phyloP scores from a whole-genome alignment of 169 alveolate genomes.

The Plasmodium adleri region DNA sequence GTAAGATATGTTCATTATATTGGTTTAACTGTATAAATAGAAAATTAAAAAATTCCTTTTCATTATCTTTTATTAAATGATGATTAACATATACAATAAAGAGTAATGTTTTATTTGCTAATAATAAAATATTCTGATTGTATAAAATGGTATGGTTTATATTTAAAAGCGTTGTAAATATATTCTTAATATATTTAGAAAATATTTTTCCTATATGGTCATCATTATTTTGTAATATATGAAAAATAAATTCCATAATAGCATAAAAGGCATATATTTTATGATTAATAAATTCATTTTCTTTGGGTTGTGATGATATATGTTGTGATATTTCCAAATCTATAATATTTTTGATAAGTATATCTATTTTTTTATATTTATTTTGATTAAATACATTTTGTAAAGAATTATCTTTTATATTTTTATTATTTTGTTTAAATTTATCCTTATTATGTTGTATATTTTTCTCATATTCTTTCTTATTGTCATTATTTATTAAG shows the following conservation, averaged over 20 bases:
- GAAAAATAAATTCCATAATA: slow-evolving; percentile 14
- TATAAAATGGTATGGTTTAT: neutral
- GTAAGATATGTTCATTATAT: neutral
- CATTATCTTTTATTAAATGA: slow-evolving; percentile 43
- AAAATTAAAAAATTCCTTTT: slow-evolving; percentile 53
- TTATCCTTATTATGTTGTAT: neutral
- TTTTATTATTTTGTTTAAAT: neutral
- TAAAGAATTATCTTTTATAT: neutral
- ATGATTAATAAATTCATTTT: slow-evolving; percentile 1
- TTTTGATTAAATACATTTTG: neutral
- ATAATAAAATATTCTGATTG: slow-evolving; percentile 3
- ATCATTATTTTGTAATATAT: slow-evolving; percentile 3
- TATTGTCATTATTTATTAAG: neutral
- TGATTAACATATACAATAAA: slow-evolving; percentile 16
- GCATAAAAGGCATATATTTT: slow-evolving; percentile 12
- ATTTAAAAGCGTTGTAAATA: slow-evolving; percentile 1
- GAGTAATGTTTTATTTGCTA: slow-evolving; percentile 19
- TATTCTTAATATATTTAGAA: slow-evolving; percentile 30
- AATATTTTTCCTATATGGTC: slow-evolving; percentile 4
- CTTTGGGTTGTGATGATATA: neutral
- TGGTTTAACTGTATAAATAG: slow-evolving; percentile 52
- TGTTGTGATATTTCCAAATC: slow-evolving; percentile 13
- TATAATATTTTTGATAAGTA: slow-evolving; percentile 29
- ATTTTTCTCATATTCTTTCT: neutral
- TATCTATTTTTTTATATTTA: slow-evolving; percentile 36